Evolutionary conservation across 83 land plant species (phyloP), one percentile per base, ranked within the genome.

Genomic region (Diphasiastrum complanatum): DNA sequence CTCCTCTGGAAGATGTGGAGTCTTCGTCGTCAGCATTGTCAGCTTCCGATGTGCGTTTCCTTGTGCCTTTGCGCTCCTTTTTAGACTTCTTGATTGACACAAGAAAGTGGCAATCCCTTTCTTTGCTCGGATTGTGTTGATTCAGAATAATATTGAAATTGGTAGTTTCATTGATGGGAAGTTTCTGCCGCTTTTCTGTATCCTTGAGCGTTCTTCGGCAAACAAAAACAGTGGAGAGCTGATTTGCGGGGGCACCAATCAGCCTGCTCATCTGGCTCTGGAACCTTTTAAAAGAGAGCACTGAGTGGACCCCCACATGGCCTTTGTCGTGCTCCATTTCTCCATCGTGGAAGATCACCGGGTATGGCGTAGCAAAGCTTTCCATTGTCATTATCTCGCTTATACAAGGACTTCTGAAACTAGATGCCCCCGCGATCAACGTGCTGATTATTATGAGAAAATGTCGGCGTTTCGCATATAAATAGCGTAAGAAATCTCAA

Each of bases 321-420:
- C 95, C 97, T 73, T 80, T 71, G 59, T 78, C 70, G 34, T 70
- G 76, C 54, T 82, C 84, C 32, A 64, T 52, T 49, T 87, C 95
- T 28, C 97, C 97, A 53, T 91, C 95, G 69, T 47, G 78, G 72
- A 87, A 87, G 19, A 75, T 51, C 37, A 87, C 82, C 25, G 82
- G 86, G 47, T 86, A 75, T 8, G 84, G 69, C 12, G 67, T 78
- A 32, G 73, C 72, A 60, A 64, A 76, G 70, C 68, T 67, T 67
- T 79, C 82, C 82, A 76, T 79, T 34, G 69, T 22, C 25, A n/a
- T n/a, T n/a, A n/a, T n/a, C n/a, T n/a, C n/a, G n/a, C n/a, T n/a
- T n/a, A n/a, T n/a, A n/a, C n/a, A n/a, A n/a, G n/a, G n/a, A n/a
- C n/a, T n/a, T n/a, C n/a, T n/a, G n/a, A n/a, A n/a, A n/a, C n/a